Evolutionary conservation across 768 basidiomycete species (phyloP), one percentile per base, ranked within the genome.

Genomic region (Mycena alexandri): DNA sequence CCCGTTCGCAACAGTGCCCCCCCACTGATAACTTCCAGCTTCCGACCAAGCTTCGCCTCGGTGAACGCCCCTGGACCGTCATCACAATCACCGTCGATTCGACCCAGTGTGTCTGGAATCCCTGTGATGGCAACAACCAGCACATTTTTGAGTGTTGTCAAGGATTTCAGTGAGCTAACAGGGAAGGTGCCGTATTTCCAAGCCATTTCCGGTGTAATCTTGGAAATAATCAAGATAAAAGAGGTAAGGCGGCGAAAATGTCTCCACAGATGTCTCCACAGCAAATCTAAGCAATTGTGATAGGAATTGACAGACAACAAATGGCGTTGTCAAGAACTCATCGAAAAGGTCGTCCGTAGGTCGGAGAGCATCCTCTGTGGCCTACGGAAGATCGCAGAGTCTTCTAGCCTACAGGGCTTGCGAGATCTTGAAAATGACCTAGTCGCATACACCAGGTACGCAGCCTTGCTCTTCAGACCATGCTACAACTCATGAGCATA

Each of bases 241-340:
- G 62, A 71, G 69, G 69, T 61, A 56, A 55, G 61, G 6, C 29
- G 55, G 51, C 64, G 46, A 65, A 41, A 58, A 42, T 65, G n/a
- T 21, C 51, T 58, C 55, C 13, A 50, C 34, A 17, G 6, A 29
- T 29, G 6, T 29, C 29, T 41, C 11, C 62, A 63, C 48, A 54
- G 50, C 57, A 60, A 24, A 16, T 36, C 43, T 50, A 19, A 53
- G 14, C 33, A 41, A 12, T 42, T 11, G 42, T 21, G 21, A 16
- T 50, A 70, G 69, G 69, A 71, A 61, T 38, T 71, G 60, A 64
- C 65, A 4, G 59, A 67, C 55, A 71, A 56, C 54, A 71, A 56
- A 54, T 50, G 61, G 54, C 69, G 69, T 22, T 71, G 69, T 65
- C 61, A 64, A 64, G 69, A 71, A 36, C 69, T 71, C 25, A 55